Evolutionary conservation across 2,329 filamentous ascomycete genomes (phyloP), one percentile per base, ranked within the genome.

Genomic region (Diaporthe capsici): DNA sequence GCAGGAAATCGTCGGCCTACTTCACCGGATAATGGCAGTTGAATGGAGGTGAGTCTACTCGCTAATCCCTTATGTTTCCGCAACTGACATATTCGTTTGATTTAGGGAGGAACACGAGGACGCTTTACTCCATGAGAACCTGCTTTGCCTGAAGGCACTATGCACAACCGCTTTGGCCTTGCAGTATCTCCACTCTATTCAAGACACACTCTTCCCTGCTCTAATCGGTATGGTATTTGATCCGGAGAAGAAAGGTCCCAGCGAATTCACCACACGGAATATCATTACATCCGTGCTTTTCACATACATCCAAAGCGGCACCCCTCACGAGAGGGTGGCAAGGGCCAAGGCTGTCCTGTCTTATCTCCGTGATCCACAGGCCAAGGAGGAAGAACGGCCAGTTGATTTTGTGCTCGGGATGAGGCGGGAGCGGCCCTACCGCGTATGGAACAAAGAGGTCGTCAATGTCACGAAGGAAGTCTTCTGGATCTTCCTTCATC

Each of bases 401-500:
- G 87, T 98, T 10, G 92, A 92, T 3, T 98, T 98, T 82, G 95
- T 98, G 63, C 87, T 96, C 31, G 94, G 96, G 76, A 98, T 98
- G 92, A 93, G 94, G 79, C 92, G 93, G 49, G 91, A 95, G 68
- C 91, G 96, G 0, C 96, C 96, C 0, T 99, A 98, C 84, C 94
- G 95, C 47, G 91, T 98, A 3, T 99, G 96, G 96, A 95, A 93
- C 85, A 97, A 96, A 84, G 97, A 99, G 85, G 92, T 96, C 25
- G 93, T 93, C 76, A 96, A 94, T 80, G 96, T 98, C 65, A 98
- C 96, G 57, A 98, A 98, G 84, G 96, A 99, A 83, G 96, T 98
- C 39, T 99, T 99, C 83, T 99, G 96, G 96, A 98, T 98, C 82
- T 99, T 98, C 86, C 89, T 98, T 72, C 96, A 98, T 84, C 94